These are phyloP conservation scores for Breynia disticha DNA, from an alignment of 441 rosid species.

Conservation along the genomic window DNA sequence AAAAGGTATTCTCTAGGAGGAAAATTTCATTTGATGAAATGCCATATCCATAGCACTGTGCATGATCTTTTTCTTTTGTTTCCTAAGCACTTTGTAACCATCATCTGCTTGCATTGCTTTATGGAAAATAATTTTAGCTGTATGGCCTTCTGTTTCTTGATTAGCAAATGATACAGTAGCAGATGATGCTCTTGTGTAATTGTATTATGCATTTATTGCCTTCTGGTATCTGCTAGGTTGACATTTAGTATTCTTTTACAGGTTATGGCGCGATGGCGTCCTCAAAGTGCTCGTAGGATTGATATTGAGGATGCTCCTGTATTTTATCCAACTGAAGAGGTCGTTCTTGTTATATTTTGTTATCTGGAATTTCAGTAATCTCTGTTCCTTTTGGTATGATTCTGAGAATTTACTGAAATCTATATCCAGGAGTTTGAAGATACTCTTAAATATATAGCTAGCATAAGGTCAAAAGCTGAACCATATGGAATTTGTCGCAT, in stretches of 20 bases:
- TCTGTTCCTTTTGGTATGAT: neutral
- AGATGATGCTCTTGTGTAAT: constrained; percentile 4
- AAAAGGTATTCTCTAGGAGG: constrained; percentile 42
- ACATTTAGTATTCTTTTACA: constrained; percentile 25
- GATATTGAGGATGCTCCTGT: constrained; percentile 79
- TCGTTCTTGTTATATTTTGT: constrained; percentile 24
- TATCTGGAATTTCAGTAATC: constrained; percentile 5
- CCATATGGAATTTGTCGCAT: constrained; percentile 95
- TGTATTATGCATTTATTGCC: constrained; percentile 7
- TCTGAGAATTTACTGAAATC: constrained; percentile 1
- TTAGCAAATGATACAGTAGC: neutral
- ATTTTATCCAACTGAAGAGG: constrained; percentile 97
- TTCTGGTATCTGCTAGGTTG: constrained; percentile 16
- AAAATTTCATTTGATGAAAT: neutral
- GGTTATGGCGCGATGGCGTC: constrained; percentile 81
- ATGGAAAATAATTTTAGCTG: no score
- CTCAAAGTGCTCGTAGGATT: constrained; percentile 64
- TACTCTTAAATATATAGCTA: constrained; percentile 74
- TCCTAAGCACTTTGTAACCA: constrained; percentile 1
- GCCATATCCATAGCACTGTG: neutral
- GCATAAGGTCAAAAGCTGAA: constrained; percentile 80
- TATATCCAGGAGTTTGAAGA: constrained; percentile 89
- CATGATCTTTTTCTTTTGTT: neutral
- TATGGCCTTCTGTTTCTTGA: no score
- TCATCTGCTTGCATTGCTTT: no score